Evolutionary conservation across 139 green algal species (phyloP).

Genomic region (Asterochloris erici): DNA sequence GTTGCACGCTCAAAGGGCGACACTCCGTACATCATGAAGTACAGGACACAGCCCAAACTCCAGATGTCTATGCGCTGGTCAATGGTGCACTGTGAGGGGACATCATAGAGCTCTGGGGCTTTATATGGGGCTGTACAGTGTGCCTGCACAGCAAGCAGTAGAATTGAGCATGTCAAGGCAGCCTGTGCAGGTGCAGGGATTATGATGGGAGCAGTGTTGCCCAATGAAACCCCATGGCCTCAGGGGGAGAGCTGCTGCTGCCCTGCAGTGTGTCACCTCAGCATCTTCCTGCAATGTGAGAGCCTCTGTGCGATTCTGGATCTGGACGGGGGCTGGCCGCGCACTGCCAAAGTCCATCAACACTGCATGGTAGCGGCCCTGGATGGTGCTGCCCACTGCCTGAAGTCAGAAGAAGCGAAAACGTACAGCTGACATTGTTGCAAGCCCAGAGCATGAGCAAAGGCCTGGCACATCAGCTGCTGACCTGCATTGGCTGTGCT

Average conservation of each 20-base stretch:
- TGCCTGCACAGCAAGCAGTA: not conserved
- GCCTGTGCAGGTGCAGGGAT: not conserved
- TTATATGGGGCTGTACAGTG: slow-evolving; percentile 67
- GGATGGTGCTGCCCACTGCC: not conserved
- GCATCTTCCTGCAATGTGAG: slow-evolving; percentile 75
- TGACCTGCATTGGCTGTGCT: too few relatives aligned
- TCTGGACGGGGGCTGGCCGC: slow-evolving; percentile 20
- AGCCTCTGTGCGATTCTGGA: slow-evolving; percentile 60
- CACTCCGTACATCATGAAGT: slow-evolving; percentile 66
- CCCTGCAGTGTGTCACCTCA: slow-evolving; percentile 40
- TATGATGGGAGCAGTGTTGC: too few relatives aligned
- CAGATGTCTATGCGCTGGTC: slow-evolving; percentile 84
- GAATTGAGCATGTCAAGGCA: not conserved
- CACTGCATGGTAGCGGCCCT: slow-evolving; percentile 31
- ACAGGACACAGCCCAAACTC: slow-evolving; percentile 80
- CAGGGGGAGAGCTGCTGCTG: not conserved
- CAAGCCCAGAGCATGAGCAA: too few relatives aligned
- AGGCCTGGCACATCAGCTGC: too few relatives aligned
- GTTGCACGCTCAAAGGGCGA: slow-evolving; percentile 78
- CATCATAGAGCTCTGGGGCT: slow-evolving; percentile 90
- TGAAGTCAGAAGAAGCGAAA: not conserved
- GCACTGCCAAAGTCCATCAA: slow-evolving; percentile 84
- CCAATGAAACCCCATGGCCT: not conserved
- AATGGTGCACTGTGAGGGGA: slow-evolving; percentile 58
- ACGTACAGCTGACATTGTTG: not conserved